Percentiles rank a stretch among this genome's conserved stretches.
Evolutionary conservation across 2,329 filamentous ascomycete genomes (phyloP).

Genomic region (Aspergillus candidus): DNA sequence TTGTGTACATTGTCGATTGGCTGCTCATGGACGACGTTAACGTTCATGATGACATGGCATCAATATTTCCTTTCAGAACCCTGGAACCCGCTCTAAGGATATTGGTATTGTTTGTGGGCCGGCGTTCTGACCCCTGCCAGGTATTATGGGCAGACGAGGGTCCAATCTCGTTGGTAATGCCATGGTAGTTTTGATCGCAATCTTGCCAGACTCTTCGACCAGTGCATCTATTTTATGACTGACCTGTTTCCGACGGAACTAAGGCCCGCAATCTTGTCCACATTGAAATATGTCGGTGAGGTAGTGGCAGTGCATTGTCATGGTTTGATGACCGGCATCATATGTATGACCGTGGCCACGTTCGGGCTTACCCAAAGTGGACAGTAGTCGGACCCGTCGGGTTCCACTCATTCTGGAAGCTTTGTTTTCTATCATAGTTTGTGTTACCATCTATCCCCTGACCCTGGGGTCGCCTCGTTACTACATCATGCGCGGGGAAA

Average conservation of each 20-base stretch:
- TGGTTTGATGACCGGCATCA: conserved; percentile 43
- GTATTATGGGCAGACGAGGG: conserved; percentile 48
- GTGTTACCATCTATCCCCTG: conserved; percentile 38
- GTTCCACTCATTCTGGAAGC: conserved; percentile 42
- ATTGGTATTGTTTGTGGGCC: conserved; percentile 45
- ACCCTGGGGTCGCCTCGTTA: conserved; percentile 36
- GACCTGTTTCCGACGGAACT: conserved; percentile 36
- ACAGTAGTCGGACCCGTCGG: conserved; percentile 36
- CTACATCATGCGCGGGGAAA: conserved; percentile 29
- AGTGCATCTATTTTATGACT: conserved; percentile 31
- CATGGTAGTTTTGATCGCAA: conserved; percentile 41
- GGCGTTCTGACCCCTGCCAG: conserved; percentile 46
- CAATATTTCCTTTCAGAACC: conserved; percentile 40
- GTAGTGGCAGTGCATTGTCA: conserved; percentile 30
- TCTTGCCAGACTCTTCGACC: conserved; percentile 31
- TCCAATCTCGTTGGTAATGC: conserved; percentile 44
- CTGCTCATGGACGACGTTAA: conserved; percentile 46
- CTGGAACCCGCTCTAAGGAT: conserved; percentile 41
- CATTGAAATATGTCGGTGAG: conserved; percentile 37
- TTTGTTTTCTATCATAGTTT: conserved; percentile 44
- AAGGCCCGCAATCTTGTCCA: conserved; percentile 33
- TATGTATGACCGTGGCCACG: conserved; percentile 41
- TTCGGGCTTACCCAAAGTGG: conserved; percentile 36
- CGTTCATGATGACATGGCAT: conserved; percentile 38
- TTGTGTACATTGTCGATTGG: conserved; percentile 47